phyloP scores from a whole-genome alignment of 768 basidiomycete genomes.

The Sarcomyxa edulis region DNA sequence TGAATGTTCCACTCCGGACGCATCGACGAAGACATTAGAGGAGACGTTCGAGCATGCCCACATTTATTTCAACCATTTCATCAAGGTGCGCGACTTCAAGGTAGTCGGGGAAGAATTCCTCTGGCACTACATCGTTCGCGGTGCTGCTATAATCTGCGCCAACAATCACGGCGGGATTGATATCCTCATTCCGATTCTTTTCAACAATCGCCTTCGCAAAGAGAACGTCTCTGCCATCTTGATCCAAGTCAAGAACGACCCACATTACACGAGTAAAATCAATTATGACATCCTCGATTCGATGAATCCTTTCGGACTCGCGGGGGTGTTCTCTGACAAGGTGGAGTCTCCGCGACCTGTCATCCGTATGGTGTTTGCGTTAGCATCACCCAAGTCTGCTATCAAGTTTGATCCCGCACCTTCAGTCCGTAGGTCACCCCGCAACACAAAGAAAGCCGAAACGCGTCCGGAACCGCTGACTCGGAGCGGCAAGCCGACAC shows the following conservation, averaged over 20 bases:
- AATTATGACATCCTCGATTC: conserved; percentile 12
- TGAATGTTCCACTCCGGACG: neutral
- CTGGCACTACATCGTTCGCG: conserved; percentile 13
- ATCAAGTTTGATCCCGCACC: conserved; percentile 7
- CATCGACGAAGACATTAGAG: conserved; percentile 1
- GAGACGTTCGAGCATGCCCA: conserved; percentile 12
- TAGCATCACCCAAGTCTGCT: conserved; percentile 9
- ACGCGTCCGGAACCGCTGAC: too few species aligned
- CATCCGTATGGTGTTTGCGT: conserved; percentile 19
- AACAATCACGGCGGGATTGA: conserved; percentile 17
- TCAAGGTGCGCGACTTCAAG: conserved; percentile 20
- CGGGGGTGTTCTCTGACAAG: too few species aligned
- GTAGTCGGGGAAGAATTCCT: conserved; percentile 16
- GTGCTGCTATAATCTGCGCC: conserved; percentile 22
- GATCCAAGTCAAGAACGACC: conserved; percentile 15
- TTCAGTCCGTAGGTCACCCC: too few species aligned
- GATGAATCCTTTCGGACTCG: conserved; percentile 18
- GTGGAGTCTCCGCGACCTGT: conserved; percentile 12
- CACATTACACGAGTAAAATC: conserved; percentile 7
- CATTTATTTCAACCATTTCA: conserved; percentile 26
- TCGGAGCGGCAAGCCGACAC: too few species aligned
- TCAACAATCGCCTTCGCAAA: conserved; percentile 6
- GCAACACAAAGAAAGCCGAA: too few species aligned
- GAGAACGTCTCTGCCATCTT: conserved; percentile 17
- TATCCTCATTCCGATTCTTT: conserved; percentile 15